phyloP scores from a whole-genome alignment of 495 filamentous ascomycete species.

The Aeminium ludgeri region DNA sequence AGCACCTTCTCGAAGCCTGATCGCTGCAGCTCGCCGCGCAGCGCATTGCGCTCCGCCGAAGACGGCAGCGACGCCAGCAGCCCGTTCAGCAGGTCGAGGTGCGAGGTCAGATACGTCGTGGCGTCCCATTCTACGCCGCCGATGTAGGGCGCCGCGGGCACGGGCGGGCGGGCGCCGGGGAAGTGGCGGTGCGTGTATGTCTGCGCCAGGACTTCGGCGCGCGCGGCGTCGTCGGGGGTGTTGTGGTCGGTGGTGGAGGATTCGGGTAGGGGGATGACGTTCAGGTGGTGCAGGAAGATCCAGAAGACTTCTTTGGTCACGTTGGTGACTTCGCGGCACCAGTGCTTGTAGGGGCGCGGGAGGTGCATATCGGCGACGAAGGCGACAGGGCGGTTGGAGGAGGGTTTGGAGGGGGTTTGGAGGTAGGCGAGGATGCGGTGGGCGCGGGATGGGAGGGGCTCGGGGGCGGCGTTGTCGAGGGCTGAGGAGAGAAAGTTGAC shows the following conservation, averaged over 20 bases:
- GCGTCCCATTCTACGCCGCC: slow-evolving; percentile 98
- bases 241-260: slow-evolving; percentile 3
- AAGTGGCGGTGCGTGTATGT: slow-evolving; percentile 59
- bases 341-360: slow-evolving; percentile 74
- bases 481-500: slow-evolving; percentile 59
- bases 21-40: slow-evolving; percentile 59
- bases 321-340: slow-evolving; percentile 79
- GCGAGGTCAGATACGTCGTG: slow-evolving; percentile 83
- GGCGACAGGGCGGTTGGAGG: slow-evolving; percentile 54
- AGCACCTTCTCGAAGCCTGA: slow-evolving; percentile 86
- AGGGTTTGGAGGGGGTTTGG: slow-evolving; percentile 59
- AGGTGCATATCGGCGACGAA: slow-evolving; percentile 84
- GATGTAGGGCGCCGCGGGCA: slow-evolving; percentile 89
- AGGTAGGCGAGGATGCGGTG: slow-evolving; percentile 58
- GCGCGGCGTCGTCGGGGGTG: slow-evolving; percentile 15
- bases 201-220: slow-evolving; percentile 17
- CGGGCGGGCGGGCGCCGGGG: slow-evolving; percentile 70
- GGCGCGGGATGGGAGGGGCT: slow-evolving; percentile 42
- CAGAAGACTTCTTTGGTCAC: slow-evolving; percentile 98
- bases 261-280: slow-evolving; percentile 51
- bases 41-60: slow-evolving; percentile 50
- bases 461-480: slow-evolving; percentile 16
- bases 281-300: slow-evolving; percentile 92
- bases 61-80: slow-evolving; percentile 72
- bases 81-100: slow-evolving; percentile 84